Evolutionary conservation across 1,139 yeast genomes (phyloP), one percentile per base, ranked within the genome.

Genomic region (Debaryomyces sp.): DNA sequence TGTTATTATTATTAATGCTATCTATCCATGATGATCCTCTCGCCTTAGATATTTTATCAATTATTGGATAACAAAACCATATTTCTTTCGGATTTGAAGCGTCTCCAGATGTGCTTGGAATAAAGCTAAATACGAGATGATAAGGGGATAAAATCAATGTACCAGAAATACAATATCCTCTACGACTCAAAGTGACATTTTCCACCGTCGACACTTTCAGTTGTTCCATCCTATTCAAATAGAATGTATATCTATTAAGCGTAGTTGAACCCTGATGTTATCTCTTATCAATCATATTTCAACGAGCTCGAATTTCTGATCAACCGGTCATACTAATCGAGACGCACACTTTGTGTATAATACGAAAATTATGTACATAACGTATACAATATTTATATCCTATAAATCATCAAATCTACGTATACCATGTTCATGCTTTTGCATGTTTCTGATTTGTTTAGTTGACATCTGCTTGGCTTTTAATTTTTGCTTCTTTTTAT

Each of bases 31-130:
- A 71, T 3, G 84, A 72, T 24, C 87, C 84, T 53, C 81, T 60
- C 27, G 84, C 77, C 54, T 87, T 82, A 54, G 81, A 80, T 2
- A 89, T 84, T 48, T 78, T 72, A 42, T 84, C 87, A 41, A 92
- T 85, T 56, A 92, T 82, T 0, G 98, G 98, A 66, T 92, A 94
- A 51, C 96, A 88, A 32, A 91, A 80, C 99, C 99, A 94, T 21
- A 90, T 80, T 63, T 94, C 98, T 51, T 85, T 71, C 33, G 73
- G 69, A 27, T 65, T 46, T 53, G 57, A n/a, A 54, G 55, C 44
- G 55, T 48, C 50, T 29, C 54, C 43, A 17, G 55, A 51, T 41
- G 50, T 53, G 49, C 60, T 44, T 50, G 68, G 65, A 75, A 48
- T 6, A 80, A 68, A 69, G 30, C 62, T 81, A 66, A 92, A 92